Evolutionary conservation across 2,329 filamentous ascomycete species (phyloP).

Genomic region (Samsoniella hepiali): DNA sequence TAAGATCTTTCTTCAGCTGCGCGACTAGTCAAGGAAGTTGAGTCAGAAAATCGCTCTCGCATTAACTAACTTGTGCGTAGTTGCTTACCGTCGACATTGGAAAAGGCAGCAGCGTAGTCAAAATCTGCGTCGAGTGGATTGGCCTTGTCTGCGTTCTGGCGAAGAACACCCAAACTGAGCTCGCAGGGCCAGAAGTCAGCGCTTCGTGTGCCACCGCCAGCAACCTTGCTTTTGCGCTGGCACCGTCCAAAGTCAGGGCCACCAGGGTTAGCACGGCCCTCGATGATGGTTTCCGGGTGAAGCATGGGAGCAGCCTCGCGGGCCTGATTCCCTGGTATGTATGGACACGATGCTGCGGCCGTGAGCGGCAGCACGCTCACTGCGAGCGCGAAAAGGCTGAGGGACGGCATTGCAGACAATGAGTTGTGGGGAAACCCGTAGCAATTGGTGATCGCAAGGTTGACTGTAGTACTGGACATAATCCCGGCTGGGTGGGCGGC

Average conservation of each 20-base stretch:
- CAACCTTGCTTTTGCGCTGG: conserved; percentile 35
- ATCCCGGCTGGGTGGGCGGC: background rate
- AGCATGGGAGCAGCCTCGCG: background rate
- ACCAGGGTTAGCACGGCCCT: background rate
- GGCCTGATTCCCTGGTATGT: conserved; percentile 15
- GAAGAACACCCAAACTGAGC: conserved; percentile 67
- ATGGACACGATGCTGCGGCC: conserved; percentile 12
- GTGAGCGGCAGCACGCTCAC: conserved; percentile 8
- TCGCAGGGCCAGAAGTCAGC: conserved; percentile 72
- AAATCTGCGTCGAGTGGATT: conserved; percentile 66
- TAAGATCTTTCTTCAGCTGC: conserved; percentile 70
- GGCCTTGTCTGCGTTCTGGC: conserved; percentile 61
- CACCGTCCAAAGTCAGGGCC: conserved; percentile 15
- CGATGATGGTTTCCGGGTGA: conserved; percentile 16
- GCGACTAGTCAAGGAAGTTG: conserved; percentile 41
- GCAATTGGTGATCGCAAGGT: background rate
- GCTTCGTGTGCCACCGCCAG: conserved; percentile 65
- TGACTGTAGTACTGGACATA: background rate
- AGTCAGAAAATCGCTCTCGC: background rate
- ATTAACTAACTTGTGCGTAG: background rate
- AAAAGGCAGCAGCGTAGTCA: conserved; percentile 70
- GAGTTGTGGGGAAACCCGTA: background rate
- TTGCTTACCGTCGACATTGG: conserved; percentile 48
- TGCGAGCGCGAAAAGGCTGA: conserved; percentile 8
- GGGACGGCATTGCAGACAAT: conserved; percentile 4